phyloP scores from a whole-genome alignment of 1,284 basidiomycete species.

The Lentinus polychrous region DNA sequence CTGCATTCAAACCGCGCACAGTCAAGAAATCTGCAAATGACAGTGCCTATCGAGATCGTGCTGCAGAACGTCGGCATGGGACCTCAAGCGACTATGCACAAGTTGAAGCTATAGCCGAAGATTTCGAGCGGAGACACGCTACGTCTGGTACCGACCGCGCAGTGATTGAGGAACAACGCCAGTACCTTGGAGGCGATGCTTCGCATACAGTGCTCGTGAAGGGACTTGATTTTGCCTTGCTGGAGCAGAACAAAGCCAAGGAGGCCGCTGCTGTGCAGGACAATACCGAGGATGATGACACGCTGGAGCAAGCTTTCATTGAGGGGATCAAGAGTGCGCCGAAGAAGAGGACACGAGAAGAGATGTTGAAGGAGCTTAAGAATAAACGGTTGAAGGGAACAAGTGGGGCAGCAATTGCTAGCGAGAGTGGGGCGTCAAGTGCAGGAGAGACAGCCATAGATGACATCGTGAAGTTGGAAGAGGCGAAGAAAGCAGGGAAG shows the following conservation, averaged over 20 bases:
- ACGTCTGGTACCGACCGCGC: slow-evolving; percentile 41
- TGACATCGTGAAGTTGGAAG: slow-evolving; percentile 32
- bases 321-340: slow-evolving; percentile 29
- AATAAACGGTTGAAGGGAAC: slow-evolving; percentile 39
- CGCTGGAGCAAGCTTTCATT: slow-evolving; percentile 68
- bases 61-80: slow-evolving; percentile 58
- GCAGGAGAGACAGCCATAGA: slow-evolving; percentile 8
- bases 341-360: slow-evolving; percentile 67
- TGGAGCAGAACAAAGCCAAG: slow-evolving; percentile 78
- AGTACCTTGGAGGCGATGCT: slow-evolving; percentile 84
- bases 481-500: slow-evolving; percentile 56
- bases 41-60: slow-evolving; percentile 57
- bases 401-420: slow-evolving; percentile 12
- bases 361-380: slow-evolving; percentile 69
- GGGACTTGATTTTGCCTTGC: slow-evolving; percentile 82
- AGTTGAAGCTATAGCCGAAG: slow-evolving; percentile 75
- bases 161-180: slow-evolving; percentile 67
- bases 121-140: slow-evolving; percentile 61
- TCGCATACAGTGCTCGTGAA: slow-evolving; percentile 84
- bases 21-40: slow-evolving; percentile 46
- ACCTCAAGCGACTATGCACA: slow-evolving; percentile 63
- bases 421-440: slow-evolving; percentile 11
- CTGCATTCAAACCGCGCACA: slow-evolving; percentile 72
- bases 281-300: slow-evolving; percentile 63
- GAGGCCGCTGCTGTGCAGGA: slow-evolving; percentile 32